Conservation (phyloP, 257 asterid species). For the Cinchona pubescens region DNA sequence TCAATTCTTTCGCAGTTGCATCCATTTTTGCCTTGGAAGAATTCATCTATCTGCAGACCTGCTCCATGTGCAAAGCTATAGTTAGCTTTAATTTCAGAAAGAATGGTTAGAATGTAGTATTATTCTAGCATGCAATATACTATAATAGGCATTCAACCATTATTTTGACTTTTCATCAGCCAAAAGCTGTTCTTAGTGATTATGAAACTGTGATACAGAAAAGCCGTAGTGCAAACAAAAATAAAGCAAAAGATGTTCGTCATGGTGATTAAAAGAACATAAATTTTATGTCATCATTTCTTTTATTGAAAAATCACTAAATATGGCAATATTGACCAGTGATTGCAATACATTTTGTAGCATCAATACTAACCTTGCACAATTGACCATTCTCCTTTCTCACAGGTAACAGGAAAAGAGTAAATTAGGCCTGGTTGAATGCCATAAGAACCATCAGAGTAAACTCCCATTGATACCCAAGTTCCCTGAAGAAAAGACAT, state of each 20-base stretch:
- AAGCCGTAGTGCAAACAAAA: too few relatives aligned
- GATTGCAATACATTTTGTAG: neutral
- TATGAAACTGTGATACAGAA: too few relatives aligned
- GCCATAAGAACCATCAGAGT: slow-evolving; percentile 83
- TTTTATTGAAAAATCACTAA: too few relatives aligned
- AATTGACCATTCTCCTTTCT: slow-evolving; percentile 82
- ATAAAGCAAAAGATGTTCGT: too few relatives aligned
- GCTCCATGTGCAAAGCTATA: neutral
- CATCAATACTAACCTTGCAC: slow-evolving; percentile 51
- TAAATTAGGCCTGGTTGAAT: slow-evolving; percentile 62
- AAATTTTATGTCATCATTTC: neutral
- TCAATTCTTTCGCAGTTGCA: slow-evolving; percentile 56
- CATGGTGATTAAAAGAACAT: neutral
- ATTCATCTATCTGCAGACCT: slow-evolving; percentile 66
- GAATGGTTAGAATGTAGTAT: neutral
- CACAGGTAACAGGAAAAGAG: slow-evolving; percentile 79
- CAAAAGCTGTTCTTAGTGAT: too few relatives aligned
- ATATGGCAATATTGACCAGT: neutral
- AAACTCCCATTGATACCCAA: slow-evolving; percentile 92
- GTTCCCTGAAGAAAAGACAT: slow-evolving; percentile 41
- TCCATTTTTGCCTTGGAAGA: slow-evolving; percentile 78
- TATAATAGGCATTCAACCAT: too few relatives aligned
- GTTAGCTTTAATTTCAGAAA: neutral
- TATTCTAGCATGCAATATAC: too few relatives aligned
- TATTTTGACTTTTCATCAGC: too few relatives aligned